phyloP scores from a whole-genome alignment of 2,329 filamentous ascomycete species.

The Lachnellula hyalina region DNA sequence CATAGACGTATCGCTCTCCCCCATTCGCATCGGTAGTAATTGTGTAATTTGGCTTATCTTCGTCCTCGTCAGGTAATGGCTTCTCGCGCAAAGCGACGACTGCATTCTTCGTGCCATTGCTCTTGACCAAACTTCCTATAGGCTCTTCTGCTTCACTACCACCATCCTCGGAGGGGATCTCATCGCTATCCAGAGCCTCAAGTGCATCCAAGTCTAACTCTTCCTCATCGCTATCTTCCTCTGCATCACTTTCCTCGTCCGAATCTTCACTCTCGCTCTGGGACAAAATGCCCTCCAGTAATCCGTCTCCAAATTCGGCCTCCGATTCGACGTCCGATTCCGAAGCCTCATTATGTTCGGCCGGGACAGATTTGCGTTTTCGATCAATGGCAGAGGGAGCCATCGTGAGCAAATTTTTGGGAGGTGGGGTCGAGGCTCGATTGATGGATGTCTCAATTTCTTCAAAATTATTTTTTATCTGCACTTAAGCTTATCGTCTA shows the following conservation, averaged over 20 bases:
- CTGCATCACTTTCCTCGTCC: conserved; percentile 43
- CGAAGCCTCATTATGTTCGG: conserved; percentile 41
- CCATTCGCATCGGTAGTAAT: conserved; percentile 81
- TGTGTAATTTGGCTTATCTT: conserved; percentile 44
- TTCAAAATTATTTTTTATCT: conserved; percentile 14
- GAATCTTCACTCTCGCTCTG: conserved; percentile 53
- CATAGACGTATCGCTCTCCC: conserved; percentile 83
- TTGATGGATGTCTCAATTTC: not conserved
- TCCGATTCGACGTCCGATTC: conserved; percentile 48
- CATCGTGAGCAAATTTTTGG: conserved; percentile 19
- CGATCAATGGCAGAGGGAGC: conserved; percentile 21
- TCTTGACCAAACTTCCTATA: conserved; percentile 36
- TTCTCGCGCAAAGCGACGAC: conserved; percentile 28
- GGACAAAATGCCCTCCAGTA: conserved; percentile 52
- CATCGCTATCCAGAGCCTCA: conserved; percentile 43
- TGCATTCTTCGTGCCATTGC: conserved; percentile 33
- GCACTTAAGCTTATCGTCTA: conserved; percentile 5
- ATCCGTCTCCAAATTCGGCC: conserved; percentile 52
- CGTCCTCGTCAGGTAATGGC: conserved; percentile 31
- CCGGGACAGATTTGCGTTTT: conserved; percentile 61
- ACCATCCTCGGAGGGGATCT: conserved; percentile 40
- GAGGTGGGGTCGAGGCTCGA: conserved; percentile 2
- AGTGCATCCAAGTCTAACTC: conserved; percentile 35
- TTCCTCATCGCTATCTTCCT: conserved; percentile 43
- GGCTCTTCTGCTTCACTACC: conserved; percentile 31